Evolutionary conservation across 306 rosid species (phyloP).

Genomic region (Dryas alaskensis): DNA sequence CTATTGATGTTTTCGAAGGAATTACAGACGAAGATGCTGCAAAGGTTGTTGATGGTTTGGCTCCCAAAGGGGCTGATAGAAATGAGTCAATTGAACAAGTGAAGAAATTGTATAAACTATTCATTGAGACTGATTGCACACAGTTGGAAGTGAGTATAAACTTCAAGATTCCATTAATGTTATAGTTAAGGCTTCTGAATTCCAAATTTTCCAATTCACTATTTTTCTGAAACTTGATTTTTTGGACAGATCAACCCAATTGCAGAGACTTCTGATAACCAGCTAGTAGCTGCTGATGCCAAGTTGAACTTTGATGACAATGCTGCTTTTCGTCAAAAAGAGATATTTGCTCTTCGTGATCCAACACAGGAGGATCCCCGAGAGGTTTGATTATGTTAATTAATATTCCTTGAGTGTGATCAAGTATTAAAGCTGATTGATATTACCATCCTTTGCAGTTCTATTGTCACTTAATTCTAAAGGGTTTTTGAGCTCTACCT

Average conservation of each 20-base stretch:
- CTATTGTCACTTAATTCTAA: neutral
- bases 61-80: conserved; percentile 73
- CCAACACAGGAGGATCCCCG: conserved; percentile 98
- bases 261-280: conserved; percentile 93
- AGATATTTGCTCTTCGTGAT: conserved; percentile 85
- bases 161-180: conserved; percentile 1
- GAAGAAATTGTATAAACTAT: conserved; percentile 89
- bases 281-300: conserved; percentile 98
- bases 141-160: conserved; percentile 77
- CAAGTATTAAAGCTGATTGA: conserved; percentile 4
- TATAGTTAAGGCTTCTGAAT: neutral
- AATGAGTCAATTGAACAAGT: conserved; percentile 87
- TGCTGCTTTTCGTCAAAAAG: conserved; percentile 92
- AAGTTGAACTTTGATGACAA: conserved; percentile 96
- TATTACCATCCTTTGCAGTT: neutral
- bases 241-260: conserved; percentile 82
- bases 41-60: conserved; percentile 96
- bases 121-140: conserved; percentile 83
- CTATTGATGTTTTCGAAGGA: conserved; percentile 89
- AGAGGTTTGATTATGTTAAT: conserved; percentile 53
- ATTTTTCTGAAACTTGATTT: conserved; percentile 19
- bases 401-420: neutral
- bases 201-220: conserved; percentile 9
- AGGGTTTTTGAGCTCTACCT: neutral
- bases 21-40: conserved; percentile 93